Evolutionary conservation across 2,329 filamentous ascomycete genomes (phyloP), one percentile per base, ranked within the genome.

Genomic region (Diaporthe ampelina): DNA sequence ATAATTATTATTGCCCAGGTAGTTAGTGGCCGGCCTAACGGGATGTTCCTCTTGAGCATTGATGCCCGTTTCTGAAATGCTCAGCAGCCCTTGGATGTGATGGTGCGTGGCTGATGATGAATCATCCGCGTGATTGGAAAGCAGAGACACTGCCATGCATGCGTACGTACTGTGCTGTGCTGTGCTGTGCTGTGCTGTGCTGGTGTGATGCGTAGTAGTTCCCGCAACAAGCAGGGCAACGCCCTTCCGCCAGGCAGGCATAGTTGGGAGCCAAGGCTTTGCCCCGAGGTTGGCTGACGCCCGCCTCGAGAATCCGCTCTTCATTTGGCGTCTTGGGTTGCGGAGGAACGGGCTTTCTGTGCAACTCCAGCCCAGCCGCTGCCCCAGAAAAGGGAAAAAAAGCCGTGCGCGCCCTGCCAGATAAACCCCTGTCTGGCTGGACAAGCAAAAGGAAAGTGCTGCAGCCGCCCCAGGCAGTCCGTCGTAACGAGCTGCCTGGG

Each of bases 101-200:
- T 35, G 21, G 45, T 67, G 45, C 61, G 32, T 37, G 45, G 61
- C 61, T 52, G 61, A 67, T 52, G 61, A 67, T 67, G 61, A 67
- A 67, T 67, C 61, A 67, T 52, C 61, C 61, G 45, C 61, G 9
- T 67, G 61, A 67, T 67, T 52, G 45, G 61, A 37, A 67, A 67
- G 61, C 45, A 52, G 6, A 65, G 29, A 13, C 21, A n/a, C 19
- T 37, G 6, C 21, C 56, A 9, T 13, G 29, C 29, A 29, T 29
- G 29, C 29, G 29, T 29, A 29, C 29, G 29, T 29, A 29, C 29
- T n/a, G 2, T 9, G 15, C 37, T 24, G 5, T n/a, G n/a, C n/a
- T n/a, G n/a, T n/a, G n/a, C n/a, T n/a, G n/a, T n/a, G n/a, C n/a
- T n/a, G n/a, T n/a, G n/a, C n/a, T n/a, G n/a, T n/a, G n/a, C n/a